These are phyloP conservation scores for Phoenix dactylifera DNA, from an alignment of 176 grass and related monocot genomes.

Conservation along the genomic window DNA sequence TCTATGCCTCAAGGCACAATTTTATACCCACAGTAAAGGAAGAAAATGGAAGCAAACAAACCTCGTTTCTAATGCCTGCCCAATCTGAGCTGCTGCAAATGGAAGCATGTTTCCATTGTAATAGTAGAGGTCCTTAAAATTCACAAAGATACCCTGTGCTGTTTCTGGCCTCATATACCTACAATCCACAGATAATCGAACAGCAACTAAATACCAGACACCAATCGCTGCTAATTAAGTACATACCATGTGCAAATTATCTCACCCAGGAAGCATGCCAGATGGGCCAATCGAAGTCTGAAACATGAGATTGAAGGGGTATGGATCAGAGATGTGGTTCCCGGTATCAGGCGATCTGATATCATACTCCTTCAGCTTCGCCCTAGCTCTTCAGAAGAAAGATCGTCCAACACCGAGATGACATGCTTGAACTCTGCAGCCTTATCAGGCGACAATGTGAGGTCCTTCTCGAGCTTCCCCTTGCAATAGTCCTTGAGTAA, in stretches of 20 bases:
- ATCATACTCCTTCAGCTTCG: constrained; percentile 66
- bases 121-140: constrained; percentile 82
- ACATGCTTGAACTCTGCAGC: constrained; percentile 46
- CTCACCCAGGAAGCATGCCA: constrained; percentile 63
- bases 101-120: constrained; percentile 83
- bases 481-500: constrained; percentile 76
- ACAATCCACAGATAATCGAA: constrained; percentile 13
- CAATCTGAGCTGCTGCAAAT: constrained; percentile 66
- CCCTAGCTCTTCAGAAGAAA: constrained; percentile 49
- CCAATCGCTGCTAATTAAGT: no score
- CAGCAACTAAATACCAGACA: not conserved
- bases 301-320: constrained; percentile 90
- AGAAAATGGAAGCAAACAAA: constrained; percentile 8
- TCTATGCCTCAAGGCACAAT: not conserved
- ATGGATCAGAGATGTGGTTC: constrained; percentile 65
- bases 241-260: constrained; percentile 4
- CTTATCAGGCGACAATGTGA: constrained; percentile 44
- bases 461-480: constrained; percentile 77
- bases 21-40: not conserved
- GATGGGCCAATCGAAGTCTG: constrained; percentile 81
- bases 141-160: constrained; percentile 84
- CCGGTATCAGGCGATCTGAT: constrained; percentile 68
- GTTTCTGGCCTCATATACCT: constrained; percentile 91
- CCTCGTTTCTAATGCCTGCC: constrained; percentile 80
- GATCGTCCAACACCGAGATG: constrained; percentile 52